Conservation (phyloP, 345 rosid species). For the Eucalyptus fibrosa region DNA sequence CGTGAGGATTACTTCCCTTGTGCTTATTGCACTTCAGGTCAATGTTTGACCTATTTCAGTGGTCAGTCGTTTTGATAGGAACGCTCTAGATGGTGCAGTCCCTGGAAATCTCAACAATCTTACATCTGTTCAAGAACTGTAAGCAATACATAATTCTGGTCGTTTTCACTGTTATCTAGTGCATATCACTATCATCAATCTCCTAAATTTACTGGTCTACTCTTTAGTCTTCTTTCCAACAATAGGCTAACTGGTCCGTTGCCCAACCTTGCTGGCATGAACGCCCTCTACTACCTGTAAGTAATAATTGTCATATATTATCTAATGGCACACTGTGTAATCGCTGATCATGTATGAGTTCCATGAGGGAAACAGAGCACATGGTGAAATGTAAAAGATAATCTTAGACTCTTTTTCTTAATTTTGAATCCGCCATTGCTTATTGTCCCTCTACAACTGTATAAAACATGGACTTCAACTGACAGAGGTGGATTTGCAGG, state of each 20-base stretch:
- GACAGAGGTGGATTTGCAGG: constrained; percentile 24
- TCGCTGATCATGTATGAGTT: background rate
- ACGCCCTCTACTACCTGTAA: constrained; percentile 52
- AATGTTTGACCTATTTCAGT: background rate
- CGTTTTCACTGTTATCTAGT: background rate
- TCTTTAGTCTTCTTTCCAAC: constrained; percentile 62
- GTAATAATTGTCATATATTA: background rate
- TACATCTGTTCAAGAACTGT: constrained; percentile 41
- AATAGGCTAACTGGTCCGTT: constrained; percentile 41
- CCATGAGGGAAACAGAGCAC: background rate
- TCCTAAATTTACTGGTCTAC: background rate
- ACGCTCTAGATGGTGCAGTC: constrained; percentile 31
- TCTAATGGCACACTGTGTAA: background rate
- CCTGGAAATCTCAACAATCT: constrained; percentile 53
- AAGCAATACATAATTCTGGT: constrained; percentile 8
- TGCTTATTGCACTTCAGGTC: background rate
- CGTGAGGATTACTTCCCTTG: background rate
- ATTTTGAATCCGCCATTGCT: background rate
- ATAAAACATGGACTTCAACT: background rate
- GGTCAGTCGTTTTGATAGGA: constrained; percentile 46
- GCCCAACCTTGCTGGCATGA: constrained; percentile 53
- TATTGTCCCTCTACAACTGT: background rate
- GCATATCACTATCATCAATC: background rate
- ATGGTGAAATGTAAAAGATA: background rate
- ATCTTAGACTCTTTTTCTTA: background rate